phyloP scores from a whole-genome alignment of 805 yeast species.

The Torulaspora microellipsoides region DNA sequence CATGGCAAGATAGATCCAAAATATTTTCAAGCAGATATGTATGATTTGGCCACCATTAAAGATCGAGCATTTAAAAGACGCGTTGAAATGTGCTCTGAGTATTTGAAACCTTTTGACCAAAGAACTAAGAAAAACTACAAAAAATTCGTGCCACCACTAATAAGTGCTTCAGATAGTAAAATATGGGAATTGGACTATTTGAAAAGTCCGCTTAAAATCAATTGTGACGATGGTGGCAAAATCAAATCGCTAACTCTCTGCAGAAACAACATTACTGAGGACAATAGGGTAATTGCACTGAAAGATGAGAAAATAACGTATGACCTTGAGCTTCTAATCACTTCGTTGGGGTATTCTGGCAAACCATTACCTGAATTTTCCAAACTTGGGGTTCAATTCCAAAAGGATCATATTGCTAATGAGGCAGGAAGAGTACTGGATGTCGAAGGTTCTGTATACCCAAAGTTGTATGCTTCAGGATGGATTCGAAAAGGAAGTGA shows the following conservation, averaged over 20 bases:
- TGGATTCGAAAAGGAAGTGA: conserved; percentile 86
- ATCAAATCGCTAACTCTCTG: conserved; percentile 27
- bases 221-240: conserved; percentile 36
- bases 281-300: conserved; percentile 26
- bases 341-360: conserved; percentile 82
- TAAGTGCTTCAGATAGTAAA: conserved; percentile 19
- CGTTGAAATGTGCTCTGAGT: conserved; percentile 56
- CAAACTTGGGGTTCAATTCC: conserved; percentile 47
- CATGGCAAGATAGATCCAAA: conserved; percentile 42
- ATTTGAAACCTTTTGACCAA: conserved; percentile 35
- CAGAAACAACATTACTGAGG: conserved; percentile 19
- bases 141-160: conserved; percentile 18
- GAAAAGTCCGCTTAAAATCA: conserved; percentile 55
- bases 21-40: conserved; percentile 28
- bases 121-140: conserved; percentile 30
- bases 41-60: conserved; percentile 24
- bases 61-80: conserved; percentile 61
- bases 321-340: conserved; percentile 61
- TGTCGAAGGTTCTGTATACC: conserved; percentile 20
- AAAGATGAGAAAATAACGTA: conserved; percentile 25
- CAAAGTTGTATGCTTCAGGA: conserved; percentile 74
- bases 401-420: conserved; percentile 46
- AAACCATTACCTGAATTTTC: conserved; percentile 55
- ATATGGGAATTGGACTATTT: conserved; percentile 70
- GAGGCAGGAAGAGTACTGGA: conserved; percentile 42